Percentiles rank a stretch among this genome's conserved stretches.
Conservation (phyloP, 768 basidiomycete species). For the Boletus edulis region DNA sequence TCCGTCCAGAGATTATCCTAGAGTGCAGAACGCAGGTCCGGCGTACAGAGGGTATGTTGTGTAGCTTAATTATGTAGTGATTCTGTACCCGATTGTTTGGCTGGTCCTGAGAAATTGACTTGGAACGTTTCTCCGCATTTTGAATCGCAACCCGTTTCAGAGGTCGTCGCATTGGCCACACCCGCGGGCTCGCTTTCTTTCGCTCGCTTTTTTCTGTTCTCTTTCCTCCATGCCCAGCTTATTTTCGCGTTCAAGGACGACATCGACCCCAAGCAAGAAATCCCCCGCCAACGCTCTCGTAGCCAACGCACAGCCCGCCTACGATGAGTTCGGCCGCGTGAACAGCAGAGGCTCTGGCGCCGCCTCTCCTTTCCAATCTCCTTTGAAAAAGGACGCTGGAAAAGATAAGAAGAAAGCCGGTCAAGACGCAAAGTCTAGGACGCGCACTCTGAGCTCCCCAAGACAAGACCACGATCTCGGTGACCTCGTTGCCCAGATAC, state of each 20-base stretch:
- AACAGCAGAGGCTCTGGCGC: conserved; percentile 43
- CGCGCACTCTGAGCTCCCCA: conserved; percentile 42
- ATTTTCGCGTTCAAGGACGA: conserved; percentile 69
- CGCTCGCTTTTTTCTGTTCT: background rate
- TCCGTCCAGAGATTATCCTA: background rate
- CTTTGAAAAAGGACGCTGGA: conserved; percentile 48
- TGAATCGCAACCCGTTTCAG: conserved; percentile 8
- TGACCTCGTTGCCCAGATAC: conserved; percentile 38
- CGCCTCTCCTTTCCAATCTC: conserved; percentile 12
- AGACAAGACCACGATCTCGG: conserved; percentile 33
- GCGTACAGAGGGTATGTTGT: background rate
- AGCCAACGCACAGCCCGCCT: conserved; percentile 20
- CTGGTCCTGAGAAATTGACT: conserved; percentile 30
- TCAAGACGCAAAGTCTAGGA: conserved; percentile 33
- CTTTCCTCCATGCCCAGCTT: conserved; percentile 61
- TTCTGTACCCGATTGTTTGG: background rate
- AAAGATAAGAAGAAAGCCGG: conserved; percentile 43
- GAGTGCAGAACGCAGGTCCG: background rate
- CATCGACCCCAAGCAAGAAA: conserved; percentile 52
- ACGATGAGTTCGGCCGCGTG: conserved; percentile 69
- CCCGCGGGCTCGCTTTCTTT: conserved; percentile 2
- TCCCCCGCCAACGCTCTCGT: conserved; percentile 9
- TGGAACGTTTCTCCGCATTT: background rate
- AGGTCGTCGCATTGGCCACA: conserved; percentile 17
- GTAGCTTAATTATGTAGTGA: background rate